These are phyloP conservation scores for Tilletiopsis washingtonensis DNA, from an alignment of 1,284 basidiomycete genomes.

Conservation along the genomic window DNA sequence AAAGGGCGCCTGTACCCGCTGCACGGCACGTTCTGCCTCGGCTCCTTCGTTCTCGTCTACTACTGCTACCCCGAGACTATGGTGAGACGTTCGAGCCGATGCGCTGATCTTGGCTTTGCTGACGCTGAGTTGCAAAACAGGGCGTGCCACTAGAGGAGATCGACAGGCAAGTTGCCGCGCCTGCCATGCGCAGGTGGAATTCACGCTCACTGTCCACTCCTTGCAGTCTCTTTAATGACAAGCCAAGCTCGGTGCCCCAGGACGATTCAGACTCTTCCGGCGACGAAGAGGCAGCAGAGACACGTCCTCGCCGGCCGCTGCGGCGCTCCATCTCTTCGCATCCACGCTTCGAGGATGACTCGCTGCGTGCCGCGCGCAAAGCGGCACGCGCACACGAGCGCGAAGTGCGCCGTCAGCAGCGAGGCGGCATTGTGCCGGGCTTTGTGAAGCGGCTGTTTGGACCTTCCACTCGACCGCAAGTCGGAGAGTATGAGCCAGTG, in stretches of 20 bases:
- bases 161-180: conserved; percentile 49
- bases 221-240: conserved; percentile 13
- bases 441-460: conserved; percentile 16
- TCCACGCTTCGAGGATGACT: conserved; percentile 59
- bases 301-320: conserved; percentile 19
- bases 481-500: conserved; percentile 21
- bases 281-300: conserved; percentile 8
- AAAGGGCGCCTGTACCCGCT: conserved; percentile 90
- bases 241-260: conserved; percentile 45
- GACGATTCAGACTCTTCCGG: conserved; percentile 24
- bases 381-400: conserved; percentile 51
- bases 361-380: conserved; percentile 48
- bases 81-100: conserved; percentile 52
- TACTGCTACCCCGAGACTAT: conserved; percentile 59
- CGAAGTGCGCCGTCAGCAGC: conserved; percentile 53
- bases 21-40: conserved; percentile 87
- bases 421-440: too few species aligned
- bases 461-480: conserved; percentile 8
- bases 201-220: conserved; percentile 43
- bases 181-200: conserved; percentile 52
- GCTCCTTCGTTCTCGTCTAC: conserved; percentile 64
- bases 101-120: conserved; percentile 53
- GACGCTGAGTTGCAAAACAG: conserved; percentile 17
- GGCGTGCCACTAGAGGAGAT: conserved; percentile 38
- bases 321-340: conserved; percentile 42